Evolutionary conservation across 2,329 filamentous ascomycete species (phyloP).

Genomic region (Pestalotiopsis sp.): DNA sequence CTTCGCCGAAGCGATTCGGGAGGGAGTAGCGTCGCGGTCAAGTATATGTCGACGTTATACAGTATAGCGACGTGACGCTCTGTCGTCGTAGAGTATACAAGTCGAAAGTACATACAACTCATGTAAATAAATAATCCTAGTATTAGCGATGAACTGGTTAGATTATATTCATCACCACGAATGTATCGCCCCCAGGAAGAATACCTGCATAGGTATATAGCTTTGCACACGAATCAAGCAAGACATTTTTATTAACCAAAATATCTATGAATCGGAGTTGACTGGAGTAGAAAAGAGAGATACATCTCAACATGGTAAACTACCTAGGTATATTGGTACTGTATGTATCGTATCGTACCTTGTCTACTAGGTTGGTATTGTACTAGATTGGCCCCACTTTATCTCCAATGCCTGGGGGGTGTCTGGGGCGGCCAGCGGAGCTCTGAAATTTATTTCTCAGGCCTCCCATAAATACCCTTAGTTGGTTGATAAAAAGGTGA

Average conservation of each 20-base stretch:
- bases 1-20: slow-evolving; percentile 12
- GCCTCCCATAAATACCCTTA: background rate
- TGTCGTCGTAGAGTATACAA: too few species aligned
- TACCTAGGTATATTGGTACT: background rate
- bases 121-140: background rate
- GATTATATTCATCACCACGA: too few species aligned
- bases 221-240: background rate
- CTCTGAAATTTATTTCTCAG: slow-evolving; percentile 6
- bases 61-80: too few species aligned
- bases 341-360: background rate
- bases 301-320: too few species aligned
- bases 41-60: background rate
- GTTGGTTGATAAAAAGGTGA: background rate
- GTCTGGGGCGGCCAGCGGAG: background rate
- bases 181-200: background rate
- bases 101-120: background rate
- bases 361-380: background rate
- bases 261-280: background rate
- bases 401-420: background rate
- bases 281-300: background rate
- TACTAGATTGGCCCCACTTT: slow-evolving; percentile 1
- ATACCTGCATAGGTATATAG: background rate
- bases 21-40: background rate
- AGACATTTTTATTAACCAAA: background rate
- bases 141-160: too few species aligned